A percentile compares a stretch with the other conserved stretches of the same genome.
Conservation (phyloP, 129 eudicot species). For the Escallonia herrerae region DNA sequence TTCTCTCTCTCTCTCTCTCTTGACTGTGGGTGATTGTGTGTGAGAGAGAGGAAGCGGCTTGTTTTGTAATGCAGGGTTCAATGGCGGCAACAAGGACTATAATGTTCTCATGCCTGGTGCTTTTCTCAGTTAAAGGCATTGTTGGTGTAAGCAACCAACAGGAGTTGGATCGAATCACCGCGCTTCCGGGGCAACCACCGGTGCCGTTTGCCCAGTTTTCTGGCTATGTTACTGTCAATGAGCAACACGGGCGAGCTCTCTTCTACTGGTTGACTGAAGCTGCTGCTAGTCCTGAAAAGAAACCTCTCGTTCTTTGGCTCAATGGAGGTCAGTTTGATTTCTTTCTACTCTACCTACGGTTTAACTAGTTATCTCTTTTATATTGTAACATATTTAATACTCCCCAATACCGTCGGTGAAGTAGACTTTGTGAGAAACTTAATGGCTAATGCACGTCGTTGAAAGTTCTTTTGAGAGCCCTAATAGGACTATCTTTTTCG, state of each 20-base stretch:
- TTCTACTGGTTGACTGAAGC: conserved; percentile 93
- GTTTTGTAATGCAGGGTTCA: background rate
- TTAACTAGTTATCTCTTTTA: background rate
- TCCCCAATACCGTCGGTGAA: too few relatives aligned
- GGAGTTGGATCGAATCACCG: conserved; percentile 50
- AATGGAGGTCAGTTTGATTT: conserved; percentile 66
- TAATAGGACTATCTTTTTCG: too few relatives aligned
- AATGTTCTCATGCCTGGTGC: conserved; percentile 17
- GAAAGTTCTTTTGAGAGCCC: too few relatives aligned
- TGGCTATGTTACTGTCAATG: conserved; percentile 74
- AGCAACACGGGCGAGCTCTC: conserved; percentile 62
- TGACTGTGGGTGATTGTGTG: background rate
- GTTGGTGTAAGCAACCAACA: conserved; percentile 29
- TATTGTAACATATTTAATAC: too few relatives aligned
- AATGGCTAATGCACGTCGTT: too few relatives aligned
- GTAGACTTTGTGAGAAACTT: too few relatives aligned
- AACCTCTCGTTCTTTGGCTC: conserved; percentile 96
- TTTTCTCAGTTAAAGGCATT: conserved; percentile 9
- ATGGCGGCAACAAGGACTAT: background rate
- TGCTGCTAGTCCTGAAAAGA: conserved; percentile 25
- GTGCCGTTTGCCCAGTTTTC: conserved; percentile 73
- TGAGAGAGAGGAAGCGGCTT: background rate
- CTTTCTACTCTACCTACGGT: background rate
- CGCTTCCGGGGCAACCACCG: conserved; percentile 78
- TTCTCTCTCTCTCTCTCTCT: background rate